Evolutionary conservation across 345 rosid species (phyloP).

Genomic region (Combretum micranthum): DNA sequence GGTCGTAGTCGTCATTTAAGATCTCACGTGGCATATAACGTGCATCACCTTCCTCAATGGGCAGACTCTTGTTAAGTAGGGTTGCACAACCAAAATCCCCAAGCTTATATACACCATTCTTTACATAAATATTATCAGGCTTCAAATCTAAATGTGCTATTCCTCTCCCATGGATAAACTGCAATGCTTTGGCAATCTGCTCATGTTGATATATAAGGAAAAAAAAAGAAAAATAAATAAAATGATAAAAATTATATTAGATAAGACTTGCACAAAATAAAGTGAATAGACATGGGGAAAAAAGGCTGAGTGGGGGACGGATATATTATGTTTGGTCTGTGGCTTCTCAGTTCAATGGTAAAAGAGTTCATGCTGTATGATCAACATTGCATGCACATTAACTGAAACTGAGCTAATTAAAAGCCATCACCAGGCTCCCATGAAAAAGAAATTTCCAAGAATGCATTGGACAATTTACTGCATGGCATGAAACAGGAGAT

Average conservation of each 20-base stretch:
- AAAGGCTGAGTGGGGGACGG: not conserved
- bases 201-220: not conserved
- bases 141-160: slow-evolving; percentile 93
- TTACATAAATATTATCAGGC: slow-evolving; percentile 92
- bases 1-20: slow-evolving; percentile 73
- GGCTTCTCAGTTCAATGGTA: no score
- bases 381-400: no score
- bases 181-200: slow-evolving; percentile 87
- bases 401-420: no score
- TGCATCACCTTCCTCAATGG: slow-evolving; percentile 96
- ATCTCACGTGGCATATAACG: slow-evolving; percentile 99
- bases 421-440: no score
- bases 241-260: no score
- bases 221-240: no score
- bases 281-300: not conserved
- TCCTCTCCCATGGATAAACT: slow-evolving; percentile 68
- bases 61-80: slow-evolving; percentile 67
- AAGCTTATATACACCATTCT: slow-evolving; percentile 70
- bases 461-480: no score
- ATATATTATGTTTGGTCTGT: no score
- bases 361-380: no score
- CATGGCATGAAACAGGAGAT: no score
- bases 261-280: not conserved
- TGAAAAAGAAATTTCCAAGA: no score
- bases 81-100: slow-evolving; percentile 99